Evolutionary conservation across 305 asterid species (phyloP), one percentile per base, ranked within the genome.

Genomic region (Salvia sclarea): DNA sequence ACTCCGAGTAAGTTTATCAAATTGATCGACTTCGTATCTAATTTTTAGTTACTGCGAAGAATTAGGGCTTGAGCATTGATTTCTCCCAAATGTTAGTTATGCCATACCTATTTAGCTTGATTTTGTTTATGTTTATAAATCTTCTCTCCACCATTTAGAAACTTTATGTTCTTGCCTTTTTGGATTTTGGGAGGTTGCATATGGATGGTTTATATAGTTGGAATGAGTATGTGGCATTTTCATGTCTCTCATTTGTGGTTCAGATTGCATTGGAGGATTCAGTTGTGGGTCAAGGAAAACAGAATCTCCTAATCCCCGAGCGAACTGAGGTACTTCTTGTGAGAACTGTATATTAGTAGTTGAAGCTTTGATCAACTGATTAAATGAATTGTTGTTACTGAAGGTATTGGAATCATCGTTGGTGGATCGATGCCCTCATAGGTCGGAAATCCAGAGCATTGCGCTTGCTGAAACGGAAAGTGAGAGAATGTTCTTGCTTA

Each of bases 291-390:
- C 81, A 35, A 68, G 98, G 98, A 71, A 91, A 94, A 75, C 86
- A 89, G 81, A 84, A 88, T 75, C 98, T 93, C 70, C 77, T 93
- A 61, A 91, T 94, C 68, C 98, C 98, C 10, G 89, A 91, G 76
- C 80, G 16, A 72, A 78, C 85, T 72, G 66, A 83, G 90, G 97
- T 90, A 69, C 61, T 59, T 17, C 70, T 37, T 62, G 35, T 50
- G 58, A 28, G 59, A 59, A 44, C 17, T 54, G 66, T 60, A 3
- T 11, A 28, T 37, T 61, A 12, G 24, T 35, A 43, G 16, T 47
- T 47, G 57, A 16, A 63, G 40, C 7, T 65, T 47, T 35, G 18
- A 59, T 76, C 20, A 58, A 56, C 81, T 72, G 37, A 76, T 61
- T 21, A 45, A 58, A 6, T 61, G 69, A 37, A 22, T 56, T 78